Evolutionary conservation across 2,329 filamentous ascomycete genomes (phyloP), one percentile per base, ranked within the genome.

Genomic region (Diaporthe sp.): DNA sequence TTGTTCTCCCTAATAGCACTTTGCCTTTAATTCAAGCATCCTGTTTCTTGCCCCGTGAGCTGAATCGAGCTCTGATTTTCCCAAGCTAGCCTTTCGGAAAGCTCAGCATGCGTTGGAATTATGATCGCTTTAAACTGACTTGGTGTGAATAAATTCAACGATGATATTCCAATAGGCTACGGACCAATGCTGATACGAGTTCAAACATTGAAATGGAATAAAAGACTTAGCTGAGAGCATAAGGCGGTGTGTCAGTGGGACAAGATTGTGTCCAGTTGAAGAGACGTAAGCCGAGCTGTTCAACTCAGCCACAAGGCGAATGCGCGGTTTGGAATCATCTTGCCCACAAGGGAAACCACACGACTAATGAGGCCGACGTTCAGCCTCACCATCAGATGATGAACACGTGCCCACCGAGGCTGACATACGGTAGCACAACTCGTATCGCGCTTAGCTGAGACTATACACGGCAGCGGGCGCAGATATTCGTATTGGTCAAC

Each of bases 381-480:
- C 34, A 62, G 57, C 34, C 58, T 62, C 70, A 62, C 19, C 31
- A 22, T 22, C 34, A 42, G n/a, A 15, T 44, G 44, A 62, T 39
- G 37, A 72, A 42, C 49, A 51, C 31, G 57, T 42, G 31, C 59
- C 34, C 28, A 19, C 22, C 22, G 25, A 28, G n/a, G 39, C 44
- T 39, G 28, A 25, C 28, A 17, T 8, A 2, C 37, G n/a, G n/a
- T 51, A 17, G 22, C 12, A 53, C 31, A 55, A 0, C 17, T 59
- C 15, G 22, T 53, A 62, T 68, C 12, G 70, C n/a, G 58, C 70
- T 72, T 34, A 55, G 70, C 70, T 72, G 57, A 72, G 57, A 51
- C n/a, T 28, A 19, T 31, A 44, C 22, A 53, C 4, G 3, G n/a
- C 25, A 2, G 22, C 25, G 31, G 34, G 15, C 39, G 3, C 9